Evolutionary conservation across 495 filamentous ascomycete genomes (phyloP), one percentile per base, ranked within the genome.

Genomic region (Cryomyces antarcticus): DNA sequence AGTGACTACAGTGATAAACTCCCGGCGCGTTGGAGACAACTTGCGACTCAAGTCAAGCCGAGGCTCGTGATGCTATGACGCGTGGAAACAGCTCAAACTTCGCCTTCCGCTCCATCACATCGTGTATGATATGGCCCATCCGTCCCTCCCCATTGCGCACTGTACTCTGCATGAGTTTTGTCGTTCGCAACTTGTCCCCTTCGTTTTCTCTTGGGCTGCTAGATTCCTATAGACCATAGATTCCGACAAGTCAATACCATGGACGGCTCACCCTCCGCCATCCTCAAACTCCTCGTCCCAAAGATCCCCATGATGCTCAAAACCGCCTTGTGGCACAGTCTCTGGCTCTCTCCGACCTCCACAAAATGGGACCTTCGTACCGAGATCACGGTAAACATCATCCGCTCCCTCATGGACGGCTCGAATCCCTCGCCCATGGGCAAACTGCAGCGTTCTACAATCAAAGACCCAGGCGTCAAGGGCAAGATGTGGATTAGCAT

Each of bases 401-500:
- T 94, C 29, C 78, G 84, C 13, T 67, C 72, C 0, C 70, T 79
- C 49, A 57, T 84, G 33, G 53, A 59, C 5, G 56, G 54, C 28
- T 54, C 62, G 0, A 61, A 54, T 9, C 58, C 59, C 5, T 51
- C 48, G 0, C 28, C 75, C 6, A 57, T 94, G 24, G 62, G 71
- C 31, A 69, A 74, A 44, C 58, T 67, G 31, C 88, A 96, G 55
- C 62, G 61, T n/a, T 49, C 68, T 30, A 69, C 72, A 4, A 53
- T 69, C 37, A 69, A 64, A 40, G 80, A 80, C 30, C 72, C 73
- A 0, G 74, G 72, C 5, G 64, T 92, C 51, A 83, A 85, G 52
- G 82, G 82, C 4, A 69, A 68, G 30, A 74, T 89, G 51, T 94
- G 87, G 87, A 63, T 93, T 31, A 75, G 71, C 42, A 80, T 74